phyloP scores from a whole-genome alignment of 1,139 yeast genomes.

The Geotrichum histeridarum region DNA sequence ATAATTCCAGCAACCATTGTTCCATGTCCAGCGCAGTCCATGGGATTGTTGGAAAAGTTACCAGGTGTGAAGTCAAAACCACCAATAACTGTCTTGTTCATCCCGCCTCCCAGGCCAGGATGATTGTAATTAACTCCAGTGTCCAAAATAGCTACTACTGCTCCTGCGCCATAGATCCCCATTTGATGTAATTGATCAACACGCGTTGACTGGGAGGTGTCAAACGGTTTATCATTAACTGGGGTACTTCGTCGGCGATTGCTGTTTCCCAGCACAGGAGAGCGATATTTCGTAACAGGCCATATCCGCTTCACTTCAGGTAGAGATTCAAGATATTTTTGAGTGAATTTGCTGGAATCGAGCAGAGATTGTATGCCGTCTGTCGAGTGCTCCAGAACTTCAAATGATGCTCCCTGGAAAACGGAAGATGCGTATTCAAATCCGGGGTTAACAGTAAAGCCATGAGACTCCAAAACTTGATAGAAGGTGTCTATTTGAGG shows the following conservation, averaged over 20 bases:
- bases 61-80: conserved; percentile 23
- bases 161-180: conserved; percentile 22
- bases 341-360: background rate
- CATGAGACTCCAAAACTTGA: background rate
- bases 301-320: conserved; percentile 16
- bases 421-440: background rate
- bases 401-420: conserved; percentile 12
- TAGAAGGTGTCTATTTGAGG: conserved; percentile 7
- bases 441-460: background rate
- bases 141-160: conserved; percentile 23
- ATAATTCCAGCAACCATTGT: conserved; percentile 26
- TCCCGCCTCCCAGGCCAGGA: conserved; percentile 25
- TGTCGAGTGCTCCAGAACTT: background rate
- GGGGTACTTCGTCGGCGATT: background rate
- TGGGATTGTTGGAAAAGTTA: conserved; percentile 19
- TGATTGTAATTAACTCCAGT: conserved; percentile 23
- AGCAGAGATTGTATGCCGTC: background rate
- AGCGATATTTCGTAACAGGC: background rate
- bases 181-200: conserved; percentile 23
- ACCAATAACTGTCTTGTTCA: conserved; percentile 21
- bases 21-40: conserved; percentile 28
- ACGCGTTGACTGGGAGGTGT: background rate
- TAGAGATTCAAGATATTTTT: background rate
- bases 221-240: background rate
- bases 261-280: background rate